phyloP scores from a whole-genome alignment of 1,139 yeast species.

The Candida pseudoviswanathii region DNA sequence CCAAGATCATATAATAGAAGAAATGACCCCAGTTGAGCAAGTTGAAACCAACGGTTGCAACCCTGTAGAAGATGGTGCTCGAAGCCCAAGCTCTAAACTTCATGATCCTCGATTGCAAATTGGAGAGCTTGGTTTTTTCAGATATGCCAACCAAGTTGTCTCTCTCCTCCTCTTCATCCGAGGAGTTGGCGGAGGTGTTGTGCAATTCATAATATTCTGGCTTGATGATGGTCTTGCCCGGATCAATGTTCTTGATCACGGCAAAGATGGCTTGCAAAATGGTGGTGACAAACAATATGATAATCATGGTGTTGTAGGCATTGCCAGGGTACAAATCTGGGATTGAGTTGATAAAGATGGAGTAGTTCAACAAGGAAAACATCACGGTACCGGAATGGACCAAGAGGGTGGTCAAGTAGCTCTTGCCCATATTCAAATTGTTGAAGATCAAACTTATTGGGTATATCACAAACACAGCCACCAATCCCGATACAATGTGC shows the following conservation, averaged over 20 bases:
- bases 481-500: slow-evolving; percentile 53
- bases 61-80: slow-evolving; percentile 12
- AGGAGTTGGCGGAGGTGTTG: slow-evolving; percentile 15
- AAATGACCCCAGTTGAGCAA: slow-evolving; percentile 68
- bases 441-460: slow-evolving; percentile 73
- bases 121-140: neutral
- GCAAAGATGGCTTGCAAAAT: slow-evolving; percentile 59
- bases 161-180: slow-evolving; percentile 26
- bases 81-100: slow-evolving; percentile 14
- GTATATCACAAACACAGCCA: slow-evolving; percentile 58
- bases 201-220: slow-evolving; percentile 16
- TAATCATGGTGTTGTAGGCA: slow-evolving; percentile 68
- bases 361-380: slow-evolving; percentile 58
- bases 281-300: slow-evolving; percentile 56
- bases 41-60: slow-evolving; percentile 38
- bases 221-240: slow-evolving; percentile 3
- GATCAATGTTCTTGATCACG: slow-evolving; percentile 14
- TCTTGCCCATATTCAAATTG: slow-evolving; percentile 51
- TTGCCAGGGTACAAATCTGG: slow-evolving; percentile 74
- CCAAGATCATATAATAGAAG: slow-evolving; percentile 57
- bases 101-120: slow-evolving; percentile 7
- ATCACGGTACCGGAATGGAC: slow-evolving; percentile 49
- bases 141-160: slow-evolving; percentile 9
- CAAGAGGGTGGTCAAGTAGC: slow-evolving; percentile 60
- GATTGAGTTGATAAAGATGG: slow-evolving; percentile 60